Conservation (phyloP, 1,284 basidiomycete genomes). For the Trametes hirsuta region DNA sequence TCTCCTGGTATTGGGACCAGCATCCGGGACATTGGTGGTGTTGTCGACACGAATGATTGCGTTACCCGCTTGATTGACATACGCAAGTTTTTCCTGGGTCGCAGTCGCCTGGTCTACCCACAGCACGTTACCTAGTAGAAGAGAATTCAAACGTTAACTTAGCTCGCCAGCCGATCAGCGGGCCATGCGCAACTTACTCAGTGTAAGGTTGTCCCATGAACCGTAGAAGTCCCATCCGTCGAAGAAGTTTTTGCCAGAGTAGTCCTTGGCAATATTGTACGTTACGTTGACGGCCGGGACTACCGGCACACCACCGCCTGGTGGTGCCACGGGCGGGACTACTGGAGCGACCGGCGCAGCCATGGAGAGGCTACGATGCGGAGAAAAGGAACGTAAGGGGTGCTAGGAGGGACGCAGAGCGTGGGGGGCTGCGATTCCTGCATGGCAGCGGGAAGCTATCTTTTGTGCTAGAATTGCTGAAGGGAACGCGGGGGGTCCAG, state of each 20-base stretch:
- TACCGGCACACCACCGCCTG: not conserved
- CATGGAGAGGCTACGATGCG: not conserved
- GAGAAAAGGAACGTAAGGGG: too few relatives aligned
- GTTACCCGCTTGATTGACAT: constrained; percentile 53
- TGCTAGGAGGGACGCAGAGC: too few relatives aligned
- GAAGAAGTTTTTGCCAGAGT: constrained; percentile 60
- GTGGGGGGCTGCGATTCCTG: too few relatives aligned
- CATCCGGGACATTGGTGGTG: constrained; percentile 47
- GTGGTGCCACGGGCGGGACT: not conserved
- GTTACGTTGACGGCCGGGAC: constrained; percentile 6
- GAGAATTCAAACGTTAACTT: not conserved
- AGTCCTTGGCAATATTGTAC: constrained; percentile 50
- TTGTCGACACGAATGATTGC: constrained; percentile 68
- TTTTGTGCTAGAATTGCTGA: too few relatives aligned
- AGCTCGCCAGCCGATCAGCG: constrained; percentile 62
- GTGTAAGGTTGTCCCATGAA: constrained; percentile 61
- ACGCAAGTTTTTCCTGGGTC: constrained; percentile 47
- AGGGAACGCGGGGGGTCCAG: too few relatives aligned
- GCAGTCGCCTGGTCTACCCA: constrained; percentile 51
- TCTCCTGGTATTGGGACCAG: constrained; percentile 46
- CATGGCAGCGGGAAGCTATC: too few relatives aligned
- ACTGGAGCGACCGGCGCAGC: not conserved
- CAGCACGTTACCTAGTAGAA: constrained; percentile 50
- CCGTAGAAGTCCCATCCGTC: constrained; percentile 64
- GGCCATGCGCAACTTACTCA: too few relatives aligned